Evolutionary conservation across 345 rosid species (phyloP).

Genomic region (Bruguiera sexangula): DNA sequence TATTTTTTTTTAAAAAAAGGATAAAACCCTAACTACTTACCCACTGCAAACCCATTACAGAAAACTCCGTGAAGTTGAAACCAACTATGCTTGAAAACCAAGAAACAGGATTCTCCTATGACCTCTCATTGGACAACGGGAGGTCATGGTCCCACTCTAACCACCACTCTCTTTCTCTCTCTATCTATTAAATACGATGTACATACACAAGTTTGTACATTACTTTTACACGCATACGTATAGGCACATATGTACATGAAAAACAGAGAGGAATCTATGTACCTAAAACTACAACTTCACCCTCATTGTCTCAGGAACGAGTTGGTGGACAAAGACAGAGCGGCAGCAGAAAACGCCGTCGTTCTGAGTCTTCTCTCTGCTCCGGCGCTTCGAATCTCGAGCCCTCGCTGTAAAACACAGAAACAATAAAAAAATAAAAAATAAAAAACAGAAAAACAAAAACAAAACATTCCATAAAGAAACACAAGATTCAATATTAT

Average conservation of each 20-base stretch:
- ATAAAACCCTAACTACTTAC: conserved; percentile 29
- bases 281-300: no score
- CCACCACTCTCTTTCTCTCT: conserved; percentile 1
- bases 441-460: no score
- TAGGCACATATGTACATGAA: background rate
- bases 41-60: conserved; percentile 35
- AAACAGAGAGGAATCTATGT: no score
- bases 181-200: background rate
- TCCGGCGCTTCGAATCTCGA: no score
- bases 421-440: no score
- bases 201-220: background rate
- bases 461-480: no score
- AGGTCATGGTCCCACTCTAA: conserved; percentile 6
- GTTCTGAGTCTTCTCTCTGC: no score
- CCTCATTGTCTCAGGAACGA: no score
- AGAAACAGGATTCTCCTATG: conserved; percentile 28
- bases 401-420: no score
- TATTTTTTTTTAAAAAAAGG: conserved; percentile 1
- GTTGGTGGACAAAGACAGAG: no score
- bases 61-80: conserved; percentile 27
- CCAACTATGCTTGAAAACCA: conserved; percentile 65
- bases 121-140: background rate
- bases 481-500: no score
- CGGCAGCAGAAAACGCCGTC: no score
- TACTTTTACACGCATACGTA: background rate